Evolutionary conservation across 768 basidiomycete species (phyloP).

Genomic region (Phylloporus scabripes): DNA sequence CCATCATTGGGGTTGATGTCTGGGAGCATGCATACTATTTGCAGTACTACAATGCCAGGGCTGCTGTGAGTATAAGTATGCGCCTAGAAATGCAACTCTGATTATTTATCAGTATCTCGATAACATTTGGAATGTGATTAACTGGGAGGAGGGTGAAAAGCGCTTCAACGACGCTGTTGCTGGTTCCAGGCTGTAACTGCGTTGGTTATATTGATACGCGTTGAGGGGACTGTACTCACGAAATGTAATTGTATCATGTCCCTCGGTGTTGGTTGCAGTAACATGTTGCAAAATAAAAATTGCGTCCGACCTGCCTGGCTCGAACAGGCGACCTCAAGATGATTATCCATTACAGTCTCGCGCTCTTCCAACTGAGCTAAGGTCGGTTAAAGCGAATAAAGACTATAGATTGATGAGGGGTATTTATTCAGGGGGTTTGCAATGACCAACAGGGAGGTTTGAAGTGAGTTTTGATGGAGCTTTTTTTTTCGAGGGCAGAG

Average conservation of each 20-base stretch:
- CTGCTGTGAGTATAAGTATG: slow-evolving; percentile 55
- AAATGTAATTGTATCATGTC: slow-evolving; percentile 8
- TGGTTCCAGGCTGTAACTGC: slow-evolving; percentile 33
- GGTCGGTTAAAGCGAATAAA: slow-evolving; percentile 3
- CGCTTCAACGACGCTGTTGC: slow-evolving; percentile 46
- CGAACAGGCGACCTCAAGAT: slow-evolving; percentile 61
- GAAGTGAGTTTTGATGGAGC: not conserved
- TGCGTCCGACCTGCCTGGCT: slow-evolving; percentile 52
- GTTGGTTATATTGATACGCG: slow-evolving; percentile 5
- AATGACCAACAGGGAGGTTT: not conserved
- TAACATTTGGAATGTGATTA: slow-evolving; percentile 69
- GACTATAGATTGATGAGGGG: not conserved
- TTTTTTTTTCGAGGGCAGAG: not conserved
- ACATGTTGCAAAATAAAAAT: not conserved
- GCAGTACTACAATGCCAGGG: slow-evolving; percentile 95
- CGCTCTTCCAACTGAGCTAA: slow-evolving; percentile 47
- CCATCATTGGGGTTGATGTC: slow-evolving; percentile 89
- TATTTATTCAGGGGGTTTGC: not conserved
- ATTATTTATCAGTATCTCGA: slow-evolving; percentile 52
- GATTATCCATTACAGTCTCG: slow-evolving; percentile 35
- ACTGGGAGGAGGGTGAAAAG: slow-evolving; percentile 71
- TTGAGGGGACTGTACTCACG: not conserved
- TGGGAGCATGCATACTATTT: slow-evolving; percentile 98
- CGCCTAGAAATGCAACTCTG: not conserved
- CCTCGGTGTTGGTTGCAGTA: not conserved